Evolutionary conservation across 768 basidiomycete species (phyloP).

Genomic region (Russula earlei): DNA sequence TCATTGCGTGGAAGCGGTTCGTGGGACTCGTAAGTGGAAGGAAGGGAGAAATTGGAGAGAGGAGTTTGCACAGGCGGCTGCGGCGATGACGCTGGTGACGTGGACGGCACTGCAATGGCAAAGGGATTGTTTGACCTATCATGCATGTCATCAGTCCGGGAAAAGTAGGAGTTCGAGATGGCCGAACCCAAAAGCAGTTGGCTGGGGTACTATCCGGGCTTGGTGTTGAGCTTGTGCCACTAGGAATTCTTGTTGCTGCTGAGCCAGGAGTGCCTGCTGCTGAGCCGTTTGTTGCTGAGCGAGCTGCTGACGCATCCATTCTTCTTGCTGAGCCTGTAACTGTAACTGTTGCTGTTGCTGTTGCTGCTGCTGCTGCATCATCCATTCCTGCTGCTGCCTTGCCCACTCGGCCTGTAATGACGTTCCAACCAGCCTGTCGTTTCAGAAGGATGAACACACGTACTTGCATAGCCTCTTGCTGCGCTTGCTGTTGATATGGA

Average conservation of each 20-base stretch:
- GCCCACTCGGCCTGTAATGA: constrained; percentile 32
- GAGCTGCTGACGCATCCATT: constrained; percentile 56
- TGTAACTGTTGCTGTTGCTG: constrained; percentile 37
- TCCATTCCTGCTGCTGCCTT: constrained; percentile 57
- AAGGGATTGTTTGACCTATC: constrained; percentile 92
- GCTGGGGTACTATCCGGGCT: constrained; percentile 41
- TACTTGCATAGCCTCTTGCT: constrained; percentile 78
- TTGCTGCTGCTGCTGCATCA: constrained; percentile 57
- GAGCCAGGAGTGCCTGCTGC: constrained; percentile 33
- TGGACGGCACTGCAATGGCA: constrained; percentile 35
- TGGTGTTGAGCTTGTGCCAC: constrained; percentile 21
- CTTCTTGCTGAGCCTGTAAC: constrained; percentile 40
- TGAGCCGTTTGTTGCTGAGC: constrained; percentile 47
- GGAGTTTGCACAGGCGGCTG: constrained; percentile 30
- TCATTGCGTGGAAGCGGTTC: constrained; percentile 33
- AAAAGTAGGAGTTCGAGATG: neutral
- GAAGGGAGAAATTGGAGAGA: constrained; percentile 48
- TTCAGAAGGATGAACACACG: neutral
- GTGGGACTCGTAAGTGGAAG: constrained; percentile 49
- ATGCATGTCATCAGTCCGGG: neutral
- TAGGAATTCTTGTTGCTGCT: constrained; percentile 23
- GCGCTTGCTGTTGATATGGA: constrained; percentile 85
- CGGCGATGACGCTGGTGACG: constrained; percentile 27
- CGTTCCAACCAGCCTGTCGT: neutral
- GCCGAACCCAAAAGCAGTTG: constrained; percentile 67